These are phyloP conservation scores for Malus hybrid DNA, from an alignment of 331 rosid species.

Conservation along the genomic window DNA sequence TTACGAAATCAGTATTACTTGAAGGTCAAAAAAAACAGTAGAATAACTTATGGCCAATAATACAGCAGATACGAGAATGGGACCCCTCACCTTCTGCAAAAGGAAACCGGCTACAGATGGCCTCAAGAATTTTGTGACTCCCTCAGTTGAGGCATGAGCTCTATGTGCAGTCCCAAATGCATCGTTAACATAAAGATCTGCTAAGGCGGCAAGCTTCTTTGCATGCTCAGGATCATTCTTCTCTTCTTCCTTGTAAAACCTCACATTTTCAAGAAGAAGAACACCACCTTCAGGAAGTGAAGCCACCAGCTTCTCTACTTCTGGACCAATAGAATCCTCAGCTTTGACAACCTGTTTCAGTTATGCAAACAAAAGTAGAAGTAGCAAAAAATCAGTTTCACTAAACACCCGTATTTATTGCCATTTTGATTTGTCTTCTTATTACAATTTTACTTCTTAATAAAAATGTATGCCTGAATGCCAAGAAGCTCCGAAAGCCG, in stretches of 20 bases:
- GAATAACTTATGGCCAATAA: not conserved
- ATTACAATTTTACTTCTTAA: not conserved
- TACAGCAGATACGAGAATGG: not conserved
- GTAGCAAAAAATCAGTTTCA: not conserved
- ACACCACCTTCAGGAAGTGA: constrained; percentile 89
- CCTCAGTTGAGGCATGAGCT: constrained; percentile 99
- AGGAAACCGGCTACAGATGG: constrained; percentile 98
- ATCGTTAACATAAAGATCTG: constrained; percentile 91
- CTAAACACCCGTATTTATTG: constrained; percentile 3
- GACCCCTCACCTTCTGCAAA: constrained; percentile 72
- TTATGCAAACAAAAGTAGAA: constrained; percentile 8
- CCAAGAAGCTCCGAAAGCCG: constrained; percentile 93
- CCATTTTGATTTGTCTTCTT: not conserved
- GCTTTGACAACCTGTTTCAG: constrained; percentile 76
- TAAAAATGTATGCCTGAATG: constrained; percentile 39
- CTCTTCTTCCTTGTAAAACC: constrained; percentile 98
- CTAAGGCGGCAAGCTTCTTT: constrained; percentile 84
- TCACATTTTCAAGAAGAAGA: constrained; percentile 90
- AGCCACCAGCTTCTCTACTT: constrained; percentile 78
- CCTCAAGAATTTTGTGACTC: constrained; percentile 89
- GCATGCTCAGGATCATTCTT: constrained; percentile 94
- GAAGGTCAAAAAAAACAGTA: not conserved
- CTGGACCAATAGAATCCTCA: constrained; percentile 90
- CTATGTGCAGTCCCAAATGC: constrained; percentile 99
- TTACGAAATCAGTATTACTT: not conserved